A percentile compares a stretch with the other conserved stretches of the same genome.
phyloP scores from a whole-genome alignment of 768 basidiomycete species.

The Suillus variegatus region DNA sequence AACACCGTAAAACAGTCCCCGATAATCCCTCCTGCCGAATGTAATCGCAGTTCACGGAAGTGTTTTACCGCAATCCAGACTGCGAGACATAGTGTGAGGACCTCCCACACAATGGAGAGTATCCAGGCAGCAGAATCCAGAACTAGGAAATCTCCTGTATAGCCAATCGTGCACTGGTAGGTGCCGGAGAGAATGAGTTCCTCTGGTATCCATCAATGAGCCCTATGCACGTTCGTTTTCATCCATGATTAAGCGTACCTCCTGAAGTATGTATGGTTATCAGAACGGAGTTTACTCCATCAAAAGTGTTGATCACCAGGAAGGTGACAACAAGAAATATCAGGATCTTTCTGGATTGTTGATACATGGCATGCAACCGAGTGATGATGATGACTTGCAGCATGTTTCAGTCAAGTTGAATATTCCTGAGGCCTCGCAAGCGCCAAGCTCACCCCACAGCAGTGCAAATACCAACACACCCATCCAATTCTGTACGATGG shows the following conservation, averaged over 20 bases:
- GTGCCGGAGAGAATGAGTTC: background rate
- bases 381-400: background rate
- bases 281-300: background rate
- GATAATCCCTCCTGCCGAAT: background rate
- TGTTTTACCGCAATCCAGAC: background rate
- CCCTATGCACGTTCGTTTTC: background rate
- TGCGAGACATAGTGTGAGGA: background rate
- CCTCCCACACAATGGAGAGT: background rate
- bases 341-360: background rate
- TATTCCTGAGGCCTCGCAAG: background rate
- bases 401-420: background rate
- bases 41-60: background rate
- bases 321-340: background rate
- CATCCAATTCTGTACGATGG: accelerated
- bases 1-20: background rate
- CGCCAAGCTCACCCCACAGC: background rate
- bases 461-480: background rate
- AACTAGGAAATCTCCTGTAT: background rate
- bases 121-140: background rate
- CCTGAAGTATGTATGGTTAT: background rate
- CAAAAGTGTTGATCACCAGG: background rate
- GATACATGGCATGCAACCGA: background rate
- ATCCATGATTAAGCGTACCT: background rate
- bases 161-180: background rate
- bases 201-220: background rate